These are phyloP conservation scores for Combretum micranthum DNA, from an alignment of 345 rosid species.

Conservation along the genomic window DNA sequence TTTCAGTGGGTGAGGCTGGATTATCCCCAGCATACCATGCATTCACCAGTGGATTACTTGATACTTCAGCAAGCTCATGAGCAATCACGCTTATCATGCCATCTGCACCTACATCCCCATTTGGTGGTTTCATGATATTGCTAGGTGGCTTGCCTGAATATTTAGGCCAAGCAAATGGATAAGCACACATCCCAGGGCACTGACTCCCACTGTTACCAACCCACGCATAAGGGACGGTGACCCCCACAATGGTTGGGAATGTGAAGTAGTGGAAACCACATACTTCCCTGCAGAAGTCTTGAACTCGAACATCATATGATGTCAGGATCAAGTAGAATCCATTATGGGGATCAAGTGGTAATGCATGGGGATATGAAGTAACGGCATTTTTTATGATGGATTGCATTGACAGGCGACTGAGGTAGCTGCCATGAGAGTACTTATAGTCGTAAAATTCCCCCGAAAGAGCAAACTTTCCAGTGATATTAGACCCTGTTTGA, in stretches of 20 bases:
- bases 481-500: slow-evolving; percentile 57
- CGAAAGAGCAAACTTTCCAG: slow-evolving; percentile 25
- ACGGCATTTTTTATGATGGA: slow-evolving; percentile 39
- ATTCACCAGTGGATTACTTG: slow-evolving; percentile 50
- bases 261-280: slow-evolving; percentile 70
- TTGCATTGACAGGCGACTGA: slow-evolving; percentile 44
- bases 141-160: slow-evolving; percentile 32
- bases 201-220: slow-evolving; percentile 49
- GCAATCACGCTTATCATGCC: slow-evolving; percentile 62
- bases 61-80: slow-evolving; percentile 58
- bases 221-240: slow-evolving; percentile 55
- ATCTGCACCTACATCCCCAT: slow-evolving; percentile 49
- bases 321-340: slow-evolving; percentile 51
- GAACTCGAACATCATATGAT: slow-evolving; percentile 46
- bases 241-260: slow-evolving; percentile 46
- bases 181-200: slow-evolving; percentile 51
- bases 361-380: slow-evolving; percentile 14
- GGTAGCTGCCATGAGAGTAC: slow-evolving; percentile 46
- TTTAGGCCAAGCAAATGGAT: slow-evolving; percentile 52
- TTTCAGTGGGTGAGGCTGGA: slow-evolving; percentile 50
- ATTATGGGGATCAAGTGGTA: slow-evolving; percentile 42
- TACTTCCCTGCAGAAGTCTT: slow-evolving; percentile 61
- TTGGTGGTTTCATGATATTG: slow-evolving; percentile 39
- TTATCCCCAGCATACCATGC: slow-evolving; percentile 64
- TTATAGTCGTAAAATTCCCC: slow-evolving; percentile 35